A percentile compares a stretch with the other conserved stretches of the same genome.
Conservation (phyloP, 2,329 filamentous ascomycete species). For the Gnomoniopsis sp. region DNA sequence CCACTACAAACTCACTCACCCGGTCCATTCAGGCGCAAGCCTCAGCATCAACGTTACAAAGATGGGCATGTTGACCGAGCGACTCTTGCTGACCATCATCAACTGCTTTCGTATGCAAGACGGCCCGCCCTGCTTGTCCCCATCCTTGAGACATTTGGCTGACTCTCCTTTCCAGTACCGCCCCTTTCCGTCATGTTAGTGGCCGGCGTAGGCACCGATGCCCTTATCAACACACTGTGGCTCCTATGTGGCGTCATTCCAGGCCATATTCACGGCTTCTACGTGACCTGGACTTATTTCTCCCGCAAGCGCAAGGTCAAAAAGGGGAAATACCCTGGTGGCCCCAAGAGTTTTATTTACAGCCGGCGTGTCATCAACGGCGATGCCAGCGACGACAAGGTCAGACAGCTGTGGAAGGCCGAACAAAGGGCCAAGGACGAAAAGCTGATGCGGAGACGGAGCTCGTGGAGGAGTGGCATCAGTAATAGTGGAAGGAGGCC, state of each 20-base stretch:
- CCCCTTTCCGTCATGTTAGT: constrained; percentile 16
- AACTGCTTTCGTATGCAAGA: constrained; percentile 7
- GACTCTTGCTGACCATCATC: constrained; percentile 6
- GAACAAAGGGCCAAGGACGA: constrained; percentile 10
- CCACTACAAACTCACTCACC: too few relatives aligned
- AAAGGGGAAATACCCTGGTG: constrained; percentile 14
- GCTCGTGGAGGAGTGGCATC: not conserved
- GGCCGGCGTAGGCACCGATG: constrained; percentile 53
- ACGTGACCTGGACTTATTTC: constrained; percentile 16
- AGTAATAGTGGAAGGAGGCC: not conserved
- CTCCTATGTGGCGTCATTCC: constrained; percentile 17
- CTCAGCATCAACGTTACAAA: not conserved
- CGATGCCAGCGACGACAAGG: constrained; percentile 12
- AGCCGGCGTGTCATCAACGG: constrained; percentile 13
- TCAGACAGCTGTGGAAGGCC: constrained; percentile 10
- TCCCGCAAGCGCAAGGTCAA: constrained; percentile 14
- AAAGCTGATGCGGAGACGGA: not conserved
- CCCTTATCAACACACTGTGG: constrained; percentile 43
- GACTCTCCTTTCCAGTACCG: constrained; percentile 3
- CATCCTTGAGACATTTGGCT: not conserved
- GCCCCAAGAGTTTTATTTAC: constrained; percentile 13
- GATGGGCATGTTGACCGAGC: constrained; percentile 13
- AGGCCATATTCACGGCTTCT: constrained; percentile 17
- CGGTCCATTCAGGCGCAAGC: not conserved
- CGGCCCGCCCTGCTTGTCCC: not conserved